A percentile compares a stretch with the other conserved stretches of the same genome.
Conservation (phyloP, 495 filamentous ascomycete species). For the Parathielavia hyrcaniae region DNA sequence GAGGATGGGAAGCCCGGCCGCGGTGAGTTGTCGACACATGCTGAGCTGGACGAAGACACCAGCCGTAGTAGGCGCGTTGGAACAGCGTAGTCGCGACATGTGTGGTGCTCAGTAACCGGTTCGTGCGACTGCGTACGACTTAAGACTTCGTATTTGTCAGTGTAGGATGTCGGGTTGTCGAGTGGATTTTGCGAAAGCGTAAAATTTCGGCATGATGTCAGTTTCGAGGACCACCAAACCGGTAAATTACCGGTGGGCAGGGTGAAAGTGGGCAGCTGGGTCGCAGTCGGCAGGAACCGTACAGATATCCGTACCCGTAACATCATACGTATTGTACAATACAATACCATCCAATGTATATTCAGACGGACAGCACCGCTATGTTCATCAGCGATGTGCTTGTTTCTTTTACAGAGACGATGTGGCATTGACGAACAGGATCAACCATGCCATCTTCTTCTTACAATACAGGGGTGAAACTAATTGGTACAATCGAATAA, state of each 20-base stretch:
- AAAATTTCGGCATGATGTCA: conserved; percentile 43
- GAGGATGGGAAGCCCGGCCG: conserved; percentile 27
- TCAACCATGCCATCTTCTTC: not conserved
- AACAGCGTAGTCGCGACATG: conserved; percentile 35
- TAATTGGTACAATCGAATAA: not conserved
- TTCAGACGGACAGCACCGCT: no score
- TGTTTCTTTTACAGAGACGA: no score
- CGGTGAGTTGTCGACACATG: conserved; percentile 25
- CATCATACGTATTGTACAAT: no score
- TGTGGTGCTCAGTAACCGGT: not conserved
- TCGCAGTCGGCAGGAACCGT: not conserved
- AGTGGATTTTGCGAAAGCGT: conserved; percentile 24
- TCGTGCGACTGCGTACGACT: not conserved
- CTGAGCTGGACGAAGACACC: conserved; percentile 38
- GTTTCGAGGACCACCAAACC: conserved; percentile 12
- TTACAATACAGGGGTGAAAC: not conserved
- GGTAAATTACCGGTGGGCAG: not conserved
- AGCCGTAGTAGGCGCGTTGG: conserved; percentile 35
- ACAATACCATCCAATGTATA: no score
- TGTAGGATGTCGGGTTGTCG: not conserved
- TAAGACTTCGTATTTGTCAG: not conserved
- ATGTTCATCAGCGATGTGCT: not conserved
- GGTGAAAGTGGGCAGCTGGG: conserved; percentile 9
- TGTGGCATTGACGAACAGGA: not conserved
- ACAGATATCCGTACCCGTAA: not conserved